These are phyloP conservation scores for Carpinus viminea DNA, from an alignment of 306 rosid species.

Conservation along the genomic window DNA sequence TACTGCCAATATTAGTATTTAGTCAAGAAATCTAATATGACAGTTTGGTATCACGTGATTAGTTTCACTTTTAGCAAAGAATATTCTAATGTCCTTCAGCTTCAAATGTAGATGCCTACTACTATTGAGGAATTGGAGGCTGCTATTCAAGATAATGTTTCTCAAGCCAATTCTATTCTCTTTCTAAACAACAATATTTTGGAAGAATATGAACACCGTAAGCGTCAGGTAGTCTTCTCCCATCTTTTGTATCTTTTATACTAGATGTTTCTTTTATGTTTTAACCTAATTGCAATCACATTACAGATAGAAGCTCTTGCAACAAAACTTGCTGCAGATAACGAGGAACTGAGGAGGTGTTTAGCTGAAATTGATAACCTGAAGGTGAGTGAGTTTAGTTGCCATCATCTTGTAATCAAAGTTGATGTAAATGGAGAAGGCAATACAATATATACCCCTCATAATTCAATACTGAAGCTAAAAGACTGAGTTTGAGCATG, in stretches of 20 bases:
- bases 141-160: constrained; percentile 74
- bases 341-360: constrained; percentile 46
- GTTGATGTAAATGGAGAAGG: not conserved
- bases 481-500: constrained; percentile 2
- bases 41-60: no score
- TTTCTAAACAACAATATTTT: constrained; percentile 71
- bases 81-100: constrained; percentile 6
- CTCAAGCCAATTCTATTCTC: constrained; percentile 83
- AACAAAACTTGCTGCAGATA: constrained; percentile 67
- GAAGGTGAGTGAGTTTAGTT: constrained; percentile 52
- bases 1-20: not conserved
- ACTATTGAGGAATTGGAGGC: constrained; percentile 89
- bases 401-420: not conserved
- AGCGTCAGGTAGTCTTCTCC: constrained; percentile 49
- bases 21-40: no score
- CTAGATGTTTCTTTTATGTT: constrained; percentile 1
- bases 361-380: constrained; percentile 58
- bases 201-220: constrained; percentile 80
- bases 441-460: not conserved
- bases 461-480: not conserved
- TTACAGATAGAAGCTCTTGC: constrained; percentile 65
- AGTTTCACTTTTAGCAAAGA: not conserved
- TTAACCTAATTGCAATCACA: constrained; percentile 23
- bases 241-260: not conserved
- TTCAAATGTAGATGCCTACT: constrained; percentile 75